Evolutionary conservation across 257 asterid species (phyloP), one percentile per base, ranked within the genome.

Genomic region (Solanum clarkiae): DNA sequence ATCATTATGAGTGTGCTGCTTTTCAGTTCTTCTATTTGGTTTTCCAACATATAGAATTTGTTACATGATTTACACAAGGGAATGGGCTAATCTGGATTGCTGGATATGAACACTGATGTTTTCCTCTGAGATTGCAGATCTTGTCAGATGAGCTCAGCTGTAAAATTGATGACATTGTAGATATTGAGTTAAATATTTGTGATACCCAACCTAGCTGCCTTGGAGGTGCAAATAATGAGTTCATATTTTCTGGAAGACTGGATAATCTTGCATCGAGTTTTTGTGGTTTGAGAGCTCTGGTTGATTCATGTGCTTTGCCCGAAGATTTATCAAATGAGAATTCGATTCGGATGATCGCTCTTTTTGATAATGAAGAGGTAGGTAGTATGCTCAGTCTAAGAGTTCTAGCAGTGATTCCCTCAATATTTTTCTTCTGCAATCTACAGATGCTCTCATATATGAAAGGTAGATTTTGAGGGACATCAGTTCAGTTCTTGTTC

Each of bases 151-250:
- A 96, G 88, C 93, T 96, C 83, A 93, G 94, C 85, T 96, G 98
- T 90, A 88, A 92, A 86, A 92, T 91, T 91, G 91, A 92, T 69
- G 97, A 95, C 87, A 95, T 96, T 82, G 97, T 91, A 49, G 94
- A 91, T 90, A 86, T 96, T 56, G 99, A 95, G 89, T 89, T 96
- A 89, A 96, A 96, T 92, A 92, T 96, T 85, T 96, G 98, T 59
- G 99, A 96, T 88, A 96, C 96, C 86, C 98, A 96, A 89, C 94
- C 99, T 84, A 95, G 99, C 91, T 96, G 99, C 90, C 98, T 95
- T 82, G 99, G 98, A 88, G 99, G 98, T 92, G 98, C 96, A 85
- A 93, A 93, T 86, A 91, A 95, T 57, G 98, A 96, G 90, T 94
- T 96, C 93, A 90, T 96, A 90, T 95, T 94, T 89, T 96, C 99